Base-by-base conservation (phyloP, 176 grass and related monocot genomes). In the Alopecurus myosuroides region DNA sequence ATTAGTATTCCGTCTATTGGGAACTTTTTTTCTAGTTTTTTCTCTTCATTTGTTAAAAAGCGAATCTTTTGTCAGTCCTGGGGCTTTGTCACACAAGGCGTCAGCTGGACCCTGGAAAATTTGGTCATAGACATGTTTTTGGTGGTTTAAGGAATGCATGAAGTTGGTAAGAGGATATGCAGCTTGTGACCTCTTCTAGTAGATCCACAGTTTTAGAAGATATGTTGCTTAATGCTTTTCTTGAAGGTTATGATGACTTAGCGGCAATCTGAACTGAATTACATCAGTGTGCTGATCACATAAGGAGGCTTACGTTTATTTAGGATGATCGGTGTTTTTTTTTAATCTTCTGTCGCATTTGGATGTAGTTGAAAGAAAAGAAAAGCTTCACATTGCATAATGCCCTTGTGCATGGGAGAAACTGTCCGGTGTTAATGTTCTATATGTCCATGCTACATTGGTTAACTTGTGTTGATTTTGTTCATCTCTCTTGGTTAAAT, bases 21-120 rank as follows among this genome's bases (percentile, higher is more conserved):
- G 72, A 86, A 72, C 22, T 26, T 63, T 36, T 66, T 88, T 37
- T 31, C n/a, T n/a, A n/a, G 57, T 22, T 18, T 66, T 23, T 34
- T 36, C 19, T 5, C 25, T 40, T 5, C 25, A 40, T 12, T 3
- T 68, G 49, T 82, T 42, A 74, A 67, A 76, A 64, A 39, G 5
- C 9, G 8, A 35, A 29, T 77, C 29, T 11, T 41, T 72, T 28
- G 57, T 66, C 5, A 35, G 70, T 41, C 69, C 22, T 63, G 22
- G 28, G 74, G 65, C 51, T 60, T 51, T 68, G 48, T 46, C 12
- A 7, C 1, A 0, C n/a, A 26, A 66, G 72, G 63, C 61, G 23
- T 78, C 45, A 42, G 55, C 20, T 46, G 22, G 36, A 48, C 11
- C 88, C 67, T 31, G 70, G 79, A 41, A 49, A 86, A 75, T 82